A percentile compares a stretch with the other conserved stretches of the same genome.
Conservation (phyloP, 176 grass and related monocot species). For the Typha latifolia region DNA sequence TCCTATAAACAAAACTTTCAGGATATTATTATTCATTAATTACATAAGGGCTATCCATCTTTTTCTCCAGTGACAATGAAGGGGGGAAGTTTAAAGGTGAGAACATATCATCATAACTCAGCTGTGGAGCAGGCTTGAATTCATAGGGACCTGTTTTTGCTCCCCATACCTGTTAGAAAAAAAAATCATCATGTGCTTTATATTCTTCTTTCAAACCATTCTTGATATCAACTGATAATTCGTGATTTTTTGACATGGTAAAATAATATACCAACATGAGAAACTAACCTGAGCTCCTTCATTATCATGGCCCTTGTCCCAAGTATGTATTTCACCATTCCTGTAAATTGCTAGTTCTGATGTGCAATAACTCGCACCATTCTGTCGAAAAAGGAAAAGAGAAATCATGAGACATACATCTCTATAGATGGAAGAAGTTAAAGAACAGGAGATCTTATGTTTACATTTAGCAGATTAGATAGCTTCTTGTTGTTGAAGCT, state of each 20-base stretch:
- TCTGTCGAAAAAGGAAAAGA: constrained; percentile 31
- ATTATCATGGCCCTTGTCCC: constrained; percentile 78
- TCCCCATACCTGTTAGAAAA: constrained; percentile 64
- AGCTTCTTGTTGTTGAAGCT: too few species aligned
- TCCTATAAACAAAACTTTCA: constrained; percentile 30
- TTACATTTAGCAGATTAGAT: too few species aligned
- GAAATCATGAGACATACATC: neutral
- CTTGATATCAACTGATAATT: too few species aligned
- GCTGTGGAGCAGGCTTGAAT: constrained; percentile 68
- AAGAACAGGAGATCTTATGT: neutral
- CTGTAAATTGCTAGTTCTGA: constrained; percentile 73
- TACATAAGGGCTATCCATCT: constrained; percentile 49
- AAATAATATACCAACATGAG: neutral
- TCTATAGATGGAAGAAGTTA: neutral
- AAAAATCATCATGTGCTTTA: neutral
- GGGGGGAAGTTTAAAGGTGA: constrained; percentile 73
- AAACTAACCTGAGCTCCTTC: constrained; percentile 59
- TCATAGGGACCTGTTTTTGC: constrained; percentile 72
- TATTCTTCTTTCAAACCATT: too few species aligned
- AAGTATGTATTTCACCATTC: constrained; percentile 78
- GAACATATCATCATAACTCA: constrained; percentile 72
- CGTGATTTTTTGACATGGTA: too few species aligned
- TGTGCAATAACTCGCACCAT: constrained; percentile 70
- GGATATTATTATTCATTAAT: constrained; percentile 44
- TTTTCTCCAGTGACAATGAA: constrained; percentile 64